A percentile compares a stretch with the other conserved stretches of the same genome.
phyloP scores from a whole-genome alignment of 768 basidiomycete species.

The Leccinum longicurvipes region DNA sequence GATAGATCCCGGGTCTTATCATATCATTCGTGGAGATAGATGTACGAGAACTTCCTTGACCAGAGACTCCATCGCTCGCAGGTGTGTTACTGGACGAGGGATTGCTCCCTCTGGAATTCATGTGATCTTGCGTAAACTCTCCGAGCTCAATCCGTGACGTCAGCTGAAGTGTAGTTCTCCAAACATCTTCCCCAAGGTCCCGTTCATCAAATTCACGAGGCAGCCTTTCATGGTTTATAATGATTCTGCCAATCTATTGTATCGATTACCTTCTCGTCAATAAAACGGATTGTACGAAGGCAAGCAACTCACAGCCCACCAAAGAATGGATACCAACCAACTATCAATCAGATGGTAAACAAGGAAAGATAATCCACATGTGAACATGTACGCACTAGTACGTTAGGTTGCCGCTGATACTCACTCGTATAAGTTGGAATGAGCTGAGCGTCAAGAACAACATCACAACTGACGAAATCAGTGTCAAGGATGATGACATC shows the following conservation, averaged over 20 bases:
- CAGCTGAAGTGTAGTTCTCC: not conserved
- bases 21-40: not conserved
- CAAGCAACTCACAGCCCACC: conserved; percentile 16
- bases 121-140: not conserved
- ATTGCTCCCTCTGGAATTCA: not conserved
- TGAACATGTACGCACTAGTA: conserved; percentile 16
- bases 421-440: conserved; percentile 3
- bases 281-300: not conserved
- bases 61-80: not conserved
- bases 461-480: conserved; percentile 7
- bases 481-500: not conserved
- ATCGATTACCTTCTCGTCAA: not conserved
- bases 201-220: not conserved
- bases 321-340: conserved; percentile 17
- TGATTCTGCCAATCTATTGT: conserved; percentile 13
- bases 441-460: conserved; percentile 16
- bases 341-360: conserved; percentile 1
- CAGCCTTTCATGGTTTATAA: conserved; percentile 9
- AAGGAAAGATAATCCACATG: not conserved
- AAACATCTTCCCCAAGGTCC: not conserved
- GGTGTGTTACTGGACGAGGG: not conserved
- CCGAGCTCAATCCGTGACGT: not conserved
- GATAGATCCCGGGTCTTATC: not conserved
- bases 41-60: not conserved
- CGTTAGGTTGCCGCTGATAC: conserved; percentile 12